A percentile compares a stretch with the other conserved stretches of the same genome.
phyloP scores from a whole-genome alignment of 441 rosid genomes.

The Gossypium trilobum region DNA sequence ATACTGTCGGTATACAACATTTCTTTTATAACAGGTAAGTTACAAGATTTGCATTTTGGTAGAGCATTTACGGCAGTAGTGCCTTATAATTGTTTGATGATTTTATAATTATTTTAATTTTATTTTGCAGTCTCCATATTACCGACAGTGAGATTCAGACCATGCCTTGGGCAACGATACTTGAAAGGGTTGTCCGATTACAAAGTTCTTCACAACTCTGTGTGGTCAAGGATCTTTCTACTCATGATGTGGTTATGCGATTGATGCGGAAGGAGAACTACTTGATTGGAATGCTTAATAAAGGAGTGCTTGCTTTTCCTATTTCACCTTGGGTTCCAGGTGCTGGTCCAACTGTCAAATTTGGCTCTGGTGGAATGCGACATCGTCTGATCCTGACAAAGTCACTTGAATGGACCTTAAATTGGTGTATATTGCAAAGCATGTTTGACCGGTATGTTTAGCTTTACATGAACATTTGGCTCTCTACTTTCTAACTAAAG shows the following conservation, averaged over 20 bases:
- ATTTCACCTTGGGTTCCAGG: constrained; percentile 83
- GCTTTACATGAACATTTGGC: neutral
- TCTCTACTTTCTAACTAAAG: neutral
- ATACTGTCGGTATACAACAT: constrained; percentile 62
- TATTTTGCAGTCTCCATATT: constrained; percentile 74
- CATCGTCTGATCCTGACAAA: constrained; percentile 66
- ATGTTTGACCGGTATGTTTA: constrained; percentile 86
- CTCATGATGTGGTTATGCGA: constrained; percentile 87
- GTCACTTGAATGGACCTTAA: constrained; percentile 95
- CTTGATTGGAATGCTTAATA: constrained; percentile 93
- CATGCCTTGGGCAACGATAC: constrained; percentile 86
- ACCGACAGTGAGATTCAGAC: constrained; percentile 89
- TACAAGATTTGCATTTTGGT: constrained; percentile 5
- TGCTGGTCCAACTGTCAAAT: constrained; percentile 69
- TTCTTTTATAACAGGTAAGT: constrained; percentile 74
- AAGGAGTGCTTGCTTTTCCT: constrained; percentile 89
- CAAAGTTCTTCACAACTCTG: constrained; percentile 76
- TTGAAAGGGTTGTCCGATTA: constrained; percentile 78
- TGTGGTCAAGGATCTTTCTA: constrained; percentile 90
- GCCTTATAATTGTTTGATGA: constrained; percentile 4
- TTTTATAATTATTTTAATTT: constrained; percentile 4
- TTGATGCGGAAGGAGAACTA: constrained; percentile 97
- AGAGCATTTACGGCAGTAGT: neutral
- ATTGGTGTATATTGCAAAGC: constrained; percentile 97
- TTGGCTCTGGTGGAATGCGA: constrained; percentile 38